Evolutionary conservation across 2,329 filamentous ascomycete species (phyloP).

Genomic region (Aspergillus fijiensis): DNA sequence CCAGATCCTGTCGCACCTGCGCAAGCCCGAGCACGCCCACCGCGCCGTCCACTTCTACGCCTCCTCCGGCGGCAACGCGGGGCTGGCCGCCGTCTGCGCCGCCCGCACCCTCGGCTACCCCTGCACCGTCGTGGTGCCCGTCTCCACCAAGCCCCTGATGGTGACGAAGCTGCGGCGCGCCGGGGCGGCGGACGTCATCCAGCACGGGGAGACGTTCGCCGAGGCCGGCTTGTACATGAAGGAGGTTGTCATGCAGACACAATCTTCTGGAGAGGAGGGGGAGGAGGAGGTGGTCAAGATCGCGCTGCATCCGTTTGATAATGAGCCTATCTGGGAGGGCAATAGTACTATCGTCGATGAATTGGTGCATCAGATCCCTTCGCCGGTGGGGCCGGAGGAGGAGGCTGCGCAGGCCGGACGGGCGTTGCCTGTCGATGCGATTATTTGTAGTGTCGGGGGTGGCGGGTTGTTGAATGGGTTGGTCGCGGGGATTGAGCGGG

Average conservation of each 20-base stretch:
- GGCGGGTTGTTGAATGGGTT: constrained; percentile 78
- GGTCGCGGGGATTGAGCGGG: constrained; percentile 63
- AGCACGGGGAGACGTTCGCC: constrained; percentile 65
- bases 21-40: constrained; percentile 41
- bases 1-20: constrained; percentile 59
- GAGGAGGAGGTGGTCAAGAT: constrained; percentile 38
- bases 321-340: constrained; percentile 48
- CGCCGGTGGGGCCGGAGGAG: constrained; percentile 32
- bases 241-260: constrained; percentile 45
- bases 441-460: constrained; percentile 78
- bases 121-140: constrained; percentile 74
- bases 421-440: constrained; percentile 58
- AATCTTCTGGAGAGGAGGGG: constrained; percentile 13
- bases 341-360: constrained; percentile 48
- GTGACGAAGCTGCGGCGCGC: constrained; percentile 67
- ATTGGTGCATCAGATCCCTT: constrained; percentile 42
- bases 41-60: constrained; percentile 70
- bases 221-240: constrained; percentile 69
- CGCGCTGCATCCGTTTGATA: constrained; percentile 47
- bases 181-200: constrained; percentile 65
- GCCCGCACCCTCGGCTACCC: constrained; percentile 63
- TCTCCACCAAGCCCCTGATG: constrained; percentile 66
- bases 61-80: constrained; percentile 79
- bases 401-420: constrained; percentile 27
- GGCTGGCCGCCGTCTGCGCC: constrained; percentile 75